phyloP scores from a whole-genome alignment of 2,329 filamentous ascomycete species.

The Fusarium haematococcum region DNA sequence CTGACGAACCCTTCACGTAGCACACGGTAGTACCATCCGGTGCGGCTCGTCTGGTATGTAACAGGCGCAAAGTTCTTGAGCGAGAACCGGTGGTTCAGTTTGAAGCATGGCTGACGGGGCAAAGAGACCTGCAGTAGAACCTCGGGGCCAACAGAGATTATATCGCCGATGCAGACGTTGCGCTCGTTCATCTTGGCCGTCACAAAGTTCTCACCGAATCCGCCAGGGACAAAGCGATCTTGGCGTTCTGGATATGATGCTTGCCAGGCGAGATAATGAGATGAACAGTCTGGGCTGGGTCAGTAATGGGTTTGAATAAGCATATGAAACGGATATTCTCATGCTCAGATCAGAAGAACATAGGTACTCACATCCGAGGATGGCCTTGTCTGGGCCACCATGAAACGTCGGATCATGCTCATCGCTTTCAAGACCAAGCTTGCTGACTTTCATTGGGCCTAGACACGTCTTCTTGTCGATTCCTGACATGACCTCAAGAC shows the following conservation, averaged over 20 bases:
- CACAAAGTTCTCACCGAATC: conserved; percentile 75
- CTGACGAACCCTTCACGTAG: conserved; percentile 65
- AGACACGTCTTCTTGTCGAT: conserved; percentile 65
- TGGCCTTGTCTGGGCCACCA: conserved; percentile 72
- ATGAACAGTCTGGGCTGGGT: neutral
- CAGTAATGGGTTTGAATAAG: neutral
- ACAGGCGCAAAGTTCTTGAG: conserved; percentile 71
- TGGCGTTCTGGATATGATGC: neutral
- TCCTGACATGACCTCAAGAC: conserved; percentile 63
- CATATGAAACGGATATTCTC: neutral
- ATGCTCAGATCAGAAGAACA: neutral
- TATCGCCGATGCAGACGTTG: conserved; percentile 74
- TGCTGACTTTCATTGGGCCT: conserved; percentile 59
- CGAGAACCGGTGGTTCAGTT: conserved; percentile 75
- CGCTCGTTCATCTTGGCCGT: conserved; percentile 69
- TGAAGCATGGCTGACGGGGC: conserved; percentile 75
- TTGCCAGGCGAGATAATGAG: neutral
- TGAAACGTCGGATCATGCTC: conserved; percentile 73
- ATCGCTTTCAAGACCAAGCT: conserved; percentile 66
- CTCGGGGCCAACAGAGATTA: conserved; percentile 62
- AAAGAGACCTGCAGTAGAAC: conserved; percentile 69
- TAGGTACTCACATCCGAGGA: conserved; percentile 64
- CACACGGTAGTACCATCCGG: conserved; percentile 76
- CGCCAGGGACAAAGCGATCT: conserved; percentile 55
- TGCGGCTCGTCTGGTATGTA: conserved; percentile 67